These are phyloP conservation scores for Juncus inflexus DNA, from an alignment of 176 grass and related monocot species.

Conservation along the genomic window DNA sequence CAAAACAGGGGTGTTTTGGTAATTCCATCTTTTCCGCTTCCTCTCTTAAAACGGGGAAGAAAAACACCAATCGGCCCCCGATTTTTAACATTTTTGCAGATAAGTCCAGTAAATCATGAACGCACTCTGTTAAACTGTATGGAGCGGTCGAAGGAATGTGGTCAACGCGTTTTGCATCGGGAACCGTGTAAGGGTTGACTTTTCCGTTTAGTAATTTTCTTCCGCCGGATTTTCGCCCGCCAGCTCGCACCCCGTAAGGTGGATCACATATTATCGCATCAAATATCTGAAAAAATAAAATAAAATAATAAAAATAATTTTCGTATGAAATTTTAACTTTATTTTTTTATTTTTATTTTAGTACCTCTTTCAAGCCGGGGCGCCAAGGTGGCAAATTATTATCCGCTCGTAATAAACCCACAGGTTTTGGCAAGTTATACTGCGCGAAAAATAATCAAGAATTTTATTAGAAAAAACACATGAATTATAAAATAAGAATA, in stretches of 20 bases:
- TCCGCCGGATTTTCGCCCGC: slow-evolving; percentile 84
- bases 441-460: slow-evolving; percentile 42
- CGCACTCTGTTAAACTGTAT: slow-evolving; percentile 70
- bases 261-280: slow-evolving; percentile 93
- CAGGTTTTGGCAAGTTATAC: slow-evolving; percentile 85
- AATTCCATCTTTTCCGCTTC: slow-evolving; percentile 31
- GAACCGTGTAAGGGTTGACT: slow-evolving; percentile 74
- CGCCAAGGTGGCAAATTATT: slow-evolving; percentile 95
- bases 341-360: not conserved
- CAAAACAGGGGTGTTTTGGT: slow-evolving; percentile 89
- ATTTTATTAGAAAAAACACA: slow-evolving; percentile 7
- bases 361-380: slow-evolving; percentile 72
- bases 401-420: slow-evolving; percentile 76
- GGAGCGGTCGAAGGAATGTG: slow-evolving; percentile 89
- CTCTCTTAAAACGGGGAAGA: slow-evolving; percentile 71
- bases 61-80: slow-evolving; percentile 73
- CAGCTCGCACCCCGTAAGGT: slow-evolving; percentile 90
- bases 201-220: slow-evolving; percentile 68
- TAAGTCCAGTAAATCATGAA: slow-evolving; percentile 83
- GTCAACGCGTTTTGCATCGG: slow-evolving; percentile 68
- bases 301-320: too few species aligned
- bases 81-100: slow-evolving; percentile 74
- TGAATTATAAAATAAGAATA: not conserved
- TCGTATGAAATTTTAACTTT: too few species aligned
- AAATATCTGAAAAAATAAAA: slow-evolving; percentile 47